Evolutionary conservation across 2,329 filamentous ascomycete species (phyloP).

Genomic region (Zymoseptoria brevis): DNA sequence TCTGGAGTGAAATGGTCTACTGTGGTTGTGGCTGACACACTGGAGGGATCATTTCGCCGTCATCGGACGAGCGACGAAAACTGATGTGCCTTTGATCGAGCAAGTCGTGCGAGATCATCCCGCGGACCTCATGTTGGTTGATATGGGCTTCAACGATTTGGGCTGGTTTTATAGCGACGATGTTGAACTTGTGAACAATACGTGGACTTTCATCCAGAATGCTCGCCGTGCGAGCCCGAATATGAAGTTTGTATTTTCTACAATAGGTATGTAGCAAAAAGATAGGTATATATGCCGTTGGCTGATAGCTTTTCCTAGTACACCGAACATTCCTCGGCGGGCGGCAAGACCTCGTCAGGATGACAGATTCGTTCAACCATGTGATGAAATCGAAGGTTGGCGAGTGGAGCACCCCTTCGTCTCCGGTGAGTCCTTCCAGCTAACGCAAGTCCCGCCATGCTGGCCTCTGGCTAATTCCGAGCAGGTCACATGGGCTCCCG

Average conservation of each 20-base stretch:
- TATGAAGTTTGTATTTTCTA: neutral
- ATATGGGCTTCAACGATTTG: slow-evolving; percentile 15
- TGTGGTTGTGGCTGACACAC: neutral
- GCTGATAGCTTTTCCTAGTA: neutral
- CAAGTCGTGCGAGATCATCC: slow-evolving; percentile 20
- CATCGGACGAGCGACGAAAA: slow-evolving; percentile 28
- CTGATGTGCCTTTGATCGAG: slow-evolving; percentile 22
- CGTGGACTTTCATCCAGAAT: neutral
- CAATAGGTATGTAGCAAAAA: neutral
- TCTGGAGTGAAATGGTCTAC: neutral
- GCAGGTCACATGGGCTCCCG: neutral
- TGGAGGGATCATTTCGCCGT: slow-evolving; percentile 28
- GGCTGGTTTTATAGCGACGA: slow-evolving; percentile 6
- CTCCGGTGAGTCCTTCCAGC: neutral
- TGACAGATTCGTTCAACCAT: slow-evolving; percentile 6
- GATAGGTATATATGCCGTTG: neutral
- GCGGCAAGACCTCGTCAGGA: slow-evolving; percentile 6
- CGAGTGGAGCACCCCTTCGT: neutral
- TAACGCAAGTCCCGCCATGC: neutral
- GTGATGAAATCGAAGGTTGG: neutral
- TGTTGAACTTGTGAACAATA: neutral
- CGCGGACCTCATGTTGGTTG: slow-evolving; percentile 24
- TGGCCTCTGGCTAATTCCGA: neutral
- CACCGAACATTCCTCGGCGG: slow-evolving; percentile 7
- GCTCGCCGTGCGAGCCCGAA: neutral